These are phyloP conservation scores for Alloteropsis semialata DNA, from an alignment of 176 grass and related monocot genomes.

Conservation along the genomic window DNA sequence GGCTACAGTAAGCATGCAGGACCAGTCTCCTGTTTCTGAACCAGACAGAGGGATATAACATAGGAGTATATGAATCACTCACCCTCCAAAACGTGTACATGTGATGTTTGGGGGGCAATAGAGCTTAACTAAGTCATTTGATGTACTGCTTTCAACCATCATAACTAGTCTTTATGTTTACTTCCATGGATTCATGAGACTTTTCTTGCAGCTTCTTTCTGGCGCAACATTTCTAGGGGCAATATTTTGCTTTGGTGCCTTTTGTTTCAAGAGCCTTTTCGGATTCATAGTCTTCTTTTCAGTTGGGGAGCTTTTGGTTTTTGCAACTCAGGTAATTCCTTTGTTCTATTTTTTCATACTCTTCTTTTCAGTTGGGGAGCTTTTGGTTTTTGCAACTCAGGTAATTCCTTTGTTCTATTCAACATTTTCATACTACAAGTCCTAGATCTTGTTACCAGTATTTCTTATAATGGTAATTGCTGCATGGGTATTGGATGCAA, in stretches of 20 bases:
- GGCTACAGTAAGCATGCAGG: background rate
- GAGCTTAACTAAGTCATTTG: background rate
- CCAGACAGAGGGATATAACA: slow-evolving; percentile 10
- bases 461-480: background rate
- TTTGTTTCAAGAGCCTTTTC: slow-evolving; percentile 99
- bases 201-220: slow-evolving; percentile 76
- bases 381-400: slow-evolving; percentile 98
- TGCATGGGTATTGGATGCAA: slow-evolving; percentile 8
- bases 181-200: background rate
- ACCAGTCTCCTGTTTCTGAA: background rate
- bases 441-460: background rate
- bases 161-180: background rate
- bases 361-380: slow-evolving; percentile 78
- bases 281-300: slow-evolving; percentile 88
- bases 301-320: slow-evolving; percentile 84
- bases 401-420: slow-evolving; percentile 31
- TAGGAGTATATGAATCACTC: background rate
- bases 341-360: too few relatives aligned
- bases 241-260: slow-evolving; percentile 93
- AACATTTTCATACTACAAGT: background rate
- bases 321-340: slow-evolving; percentile 92
- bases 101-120: background rate
- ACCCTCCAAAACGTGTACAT: background rate
- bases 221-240: slow-evolving; percentile 84
- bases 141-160: slow-evolving; percentile 6